Conservation (phyloP, 73 alveolate genomes). For the Tetrahymena borealis region DNA sequence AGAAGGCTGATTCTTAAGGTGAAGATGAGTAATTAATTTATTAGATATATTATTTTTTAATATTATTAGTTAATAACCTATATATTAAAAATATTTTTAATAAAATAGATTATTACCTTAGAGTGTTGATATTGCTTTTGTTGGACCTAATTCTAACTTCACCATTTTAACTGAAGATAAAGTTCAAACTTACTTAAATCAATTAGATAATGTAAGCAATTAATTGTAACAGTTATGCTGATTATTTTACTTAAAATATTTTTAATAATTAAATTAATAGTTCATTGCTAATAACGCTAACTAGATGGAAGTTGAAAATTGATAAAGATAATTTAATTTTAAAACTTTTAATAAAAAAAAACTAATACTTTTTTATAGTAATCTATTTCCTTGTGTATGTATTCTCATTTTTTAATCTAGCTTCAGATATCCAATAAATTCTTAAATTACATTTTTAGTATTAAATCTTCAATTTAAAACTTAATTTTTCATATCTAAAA, state of each 20-base stretch:
- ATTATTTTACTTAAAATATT: not conserved
- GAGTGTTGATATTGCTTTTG: not conserved
- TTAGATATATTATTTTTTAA: not conserved
- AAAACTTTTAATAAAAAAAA: too few relatives aligned
- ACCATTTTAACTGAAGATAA: not conserved
- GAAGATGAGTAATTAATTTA: constrained; percentile 26
- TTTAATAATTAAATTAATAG: not conserved
- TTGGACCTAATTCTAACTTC: not conserved
- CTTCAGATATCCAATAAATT: too few relatives aligned
- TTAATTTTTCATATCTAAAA: too few relatives aligned
- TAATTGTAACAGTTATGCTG: not conserved
- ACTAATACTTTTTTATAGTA: too few relatives aligned
- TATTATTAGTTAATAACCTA: not conserved
- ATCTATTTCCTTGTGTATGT: too few relatives aligned
- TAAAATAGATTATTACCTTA: not conserved
- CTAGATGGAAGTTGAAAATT: not conserved
- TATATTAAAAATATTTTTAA: not conserved
- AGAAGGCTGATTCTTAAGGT: constrained; percentile 28
- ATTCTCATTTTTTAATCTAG: too few relatives aligned
- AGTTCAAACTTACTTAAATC: not conserved
- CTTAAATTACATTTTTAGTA: too few relatives aligned
- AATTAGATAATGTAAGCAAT: not conserved
- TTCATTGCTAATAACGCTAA: not conserved
- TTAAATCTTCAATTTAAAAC: too few relatives aligned
- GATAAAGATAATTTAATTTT: too few relatives aligned